Evolutionary conservation across 495 filamentous ascomycete species (phyloP), one percentile per base, ranked within the genome.

Genomic region (Xylaria curta): DNA sequence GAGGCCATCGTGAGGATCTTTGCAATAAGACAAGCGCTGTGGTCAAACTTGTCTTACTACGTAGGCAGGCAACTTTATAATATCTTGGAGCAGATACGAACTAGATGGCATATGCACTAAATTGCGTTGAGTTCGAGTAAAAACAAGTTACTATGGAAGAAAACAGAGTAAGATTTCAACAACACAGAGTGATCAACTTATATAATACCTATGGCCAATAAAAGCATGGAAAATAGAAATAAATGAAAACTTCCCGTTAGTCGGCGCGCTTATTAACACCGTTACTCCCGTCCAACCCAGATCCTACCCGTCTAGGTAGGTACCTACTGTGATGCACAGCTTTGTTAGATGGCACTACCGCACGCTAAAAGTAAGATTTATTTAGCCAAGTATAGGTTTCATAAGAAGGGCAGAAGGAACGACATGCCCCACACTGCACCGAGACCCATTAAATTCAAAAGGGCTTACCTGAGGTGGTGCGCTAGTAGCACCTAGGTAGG

Each of bases 301-400:
- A 38, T 54, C 15, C 15, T 54, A 12, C 51, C 51, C 10, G 51
- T 65, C 40, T 46, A 6, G 62, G 62, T 49, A 65, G 36, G 36
- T 63, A 63, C 10, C 33, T 58, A 58, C 54, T 58, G 26, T 58
- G 19, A 8, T 15, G 54, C 33, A 10, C 54, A 9, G 54, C 54
- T 59, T 59, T 59, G 54, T 17, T 31, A 47, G 62, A 28, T 65
- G 62, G 26, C 42, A 65, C 62, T 46, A 36, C 54, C 15, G 51
- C 42, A 33, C 31, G n/a, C 47, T 51, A 33, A 17, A 47, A 36
- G 36, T 54, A 65, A 64, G 69, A 58, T 71, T 66, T 65, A 63
- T 70, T 66, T 59, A 64, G 53, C 61, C 62, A 71, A 58, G 46
- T 53, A 40, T 58, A 42, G 69, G 69, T 71, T 71, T 71, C 69